A percentile compares a stretch with the other conserved stretches of the same genome.
Evolutionary conservation across 2,329 filamentous ascomycete species (phyloP).

Genomic region (Trichoderma harzianum): DNA sequence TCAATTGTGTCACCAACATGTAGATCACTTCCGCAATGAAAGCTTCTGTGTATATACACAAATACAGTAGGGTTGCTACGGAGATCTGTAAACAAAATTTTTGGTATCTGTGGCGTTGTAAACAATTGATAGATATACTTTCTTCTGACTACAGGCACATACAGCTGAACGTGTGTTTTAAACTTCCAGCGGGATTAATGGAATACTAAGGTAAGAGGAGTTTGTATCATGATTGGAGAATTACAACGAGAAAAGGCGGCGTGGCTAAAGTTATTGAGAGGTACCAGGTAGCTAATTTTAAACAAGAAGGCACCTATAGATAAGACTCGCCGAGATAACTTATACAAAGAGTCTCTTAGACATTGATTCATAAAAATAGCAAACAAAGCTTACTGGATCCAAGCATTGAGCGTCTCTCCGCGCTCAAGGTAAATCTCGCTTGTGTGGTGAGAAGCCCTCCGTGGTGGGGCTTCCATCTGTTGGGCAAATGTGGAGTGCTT

Average conservation of each 20-base stretch:
- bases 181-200: not conserved
- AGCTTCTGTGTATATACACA: not conserved
- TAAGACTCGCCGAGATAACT: not conserved
- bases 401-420: not conserved
- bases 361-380: not conserved
- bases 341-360: not conserved
- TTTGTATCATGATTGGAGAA: not conserved
- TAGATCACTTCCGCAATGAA: not conserved
- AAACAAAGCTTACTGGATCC: not conserved
- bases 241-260: not conserved
- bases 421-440: conserved; percentile 5
- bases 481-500: conserved; percentile 4
- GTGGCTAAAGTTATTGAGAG: not conserved
- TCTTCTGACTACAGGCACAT: not conserved
- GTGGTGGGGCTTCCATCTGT: conserved; percentile 6
- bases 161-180: not conserved
- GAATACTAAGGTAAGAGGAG: not conserved
- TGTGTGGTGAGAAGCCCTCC: conserved; percentile 5
- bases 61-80: not conserved
- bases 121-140: not conserved
- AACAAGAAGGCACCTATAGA: not conserved
- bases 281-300: not conserved
- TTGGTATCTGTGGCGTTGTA: not conserved
- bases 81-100: not conserved
- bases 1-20: not conserved